Evolutionary conservation across 1,139 yeast species (phyloP).

Genomic region (Suhomyces atakaporum): DNA sequence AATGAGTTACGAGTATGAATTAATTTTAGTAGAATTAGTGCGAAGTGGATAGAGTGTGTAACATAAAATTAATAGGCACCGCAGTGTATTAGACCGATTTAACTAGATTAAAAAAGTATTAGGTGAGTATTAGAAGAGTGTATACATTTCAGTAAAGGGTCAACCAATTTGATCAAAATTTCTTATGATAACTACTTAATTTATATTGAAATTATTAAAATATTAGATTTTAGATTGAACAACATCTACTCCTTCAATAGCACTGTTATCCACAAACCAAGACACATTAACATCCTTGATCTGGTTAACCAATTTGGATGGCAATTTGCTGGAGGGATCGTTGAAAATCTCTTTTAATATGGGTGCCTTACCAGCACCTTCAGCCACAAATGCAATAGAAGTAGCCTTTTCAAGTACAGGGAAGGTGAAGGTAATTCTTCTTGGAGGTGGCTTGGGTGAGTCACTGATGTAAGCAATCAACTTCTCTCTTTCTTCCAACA

Average conservation of each 20-base stretch:
- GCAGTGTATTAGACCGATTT: too few relatives aligned
- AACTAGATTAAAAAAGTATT: too few relatives aligned
- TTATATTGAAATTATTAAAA: too few relatives aligned
- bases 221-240: constrained; percentile 48
- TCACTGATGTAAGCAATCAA: constrained; percentile 50
- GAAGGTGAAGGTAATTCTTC: constrained; percentile 71
- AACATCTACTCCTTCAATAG: constrained; percentile 64
- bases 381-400: constrained; percentile 80
- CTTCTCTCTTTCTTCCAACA: constrained; percentile 42
- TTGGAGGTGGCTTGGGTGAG: constrained; percentile 79
- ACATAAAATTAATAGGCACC: too few relatives aligned
- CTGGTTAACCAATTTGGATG: constrained; percentile 72
- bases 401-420: constrained; percentile 58
- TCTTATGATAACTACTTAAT: background rate
- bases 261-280: constrained; percentile 83
- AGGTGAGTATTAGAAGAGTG: too few relatives aligned
- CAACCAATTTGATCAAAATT: too few relatives aligned
- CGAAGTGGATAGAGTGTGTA: too few relatives aligned
- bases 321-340: constrained; percentile 53
- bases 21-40: background rate
- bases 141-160: too few relatives aligned
- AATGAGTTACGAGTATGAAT: background rate
- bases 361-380: constrained; percentile 83
- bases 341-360: constrained; percentile 70
- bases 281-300: constrained; percentile 50